Evolutionary conservation across 345 rosid species (phyloP).

Genomic region (Laguncularia racemosa): DNA sequence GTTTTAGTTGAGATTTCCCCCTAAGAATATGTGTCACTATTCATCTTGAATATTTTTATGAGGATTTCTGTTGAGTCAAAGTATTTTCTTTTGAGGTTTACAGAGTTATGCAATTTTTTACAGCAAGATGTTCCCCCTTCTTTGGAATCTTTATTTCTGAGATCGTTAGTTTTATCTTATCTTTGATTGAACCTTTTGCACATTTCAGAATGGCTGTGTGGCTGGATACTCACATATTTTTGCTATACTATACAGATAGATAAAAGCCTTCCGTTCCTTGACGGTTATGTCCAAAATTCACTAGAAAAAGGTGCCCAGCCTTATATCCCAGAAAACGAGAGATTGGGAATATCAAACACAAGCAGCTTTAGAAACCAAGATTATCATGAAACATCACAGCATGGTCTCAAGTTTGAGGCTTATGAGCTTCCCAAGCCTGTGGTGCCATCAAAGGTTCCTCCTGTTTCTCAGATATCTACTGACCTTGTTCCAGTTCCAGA

Average conservation of each 20-base stretch:
- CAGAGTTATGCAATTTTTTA: no score
- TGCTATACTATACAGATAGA: conserved; percentile 56
- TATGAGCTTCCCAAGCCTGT: conserved; percentile 79
- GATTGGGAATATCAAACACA: conserved; percentile 40
- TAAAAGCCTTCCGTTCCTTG: conserved; percentile 67
- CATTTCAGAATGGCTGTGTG: no score
- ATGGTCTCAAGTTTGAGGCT: conserved; percentile 90
- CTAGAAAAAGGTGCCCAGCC: conserved; percentile 77
- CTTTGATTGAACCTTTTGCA: no score
- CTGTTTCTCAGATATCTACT: conserved; percentile 13
- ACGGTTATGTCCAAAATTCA: conserved; percentile 58
- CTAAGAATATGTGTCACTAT: no score
- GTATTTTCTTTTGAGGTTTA: no score
- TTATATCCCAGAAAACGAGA: conserved; percentile 73
- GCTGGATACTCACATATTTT: background rate
- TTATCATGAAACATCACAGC: conserved; percentile 52
- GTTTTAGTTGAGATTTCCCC: no score
- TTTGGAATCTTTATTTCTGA: no score
- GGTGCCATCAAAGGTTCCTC: conserved; percentile 26
- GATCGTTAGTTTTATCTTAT: no score
- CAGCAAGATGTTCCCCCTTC: no score
- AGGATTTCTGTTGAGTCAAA: no score
- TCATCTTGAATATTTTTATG: no score
- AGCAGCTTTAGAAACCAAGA: conserved; percentile 53
- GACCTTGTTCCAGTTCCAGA: conserved; percentile 77